phyloP scores from a whole-genome alignment of 2,329 filamentous ascomycete species.

The Sporothrix pallida region DNA sequence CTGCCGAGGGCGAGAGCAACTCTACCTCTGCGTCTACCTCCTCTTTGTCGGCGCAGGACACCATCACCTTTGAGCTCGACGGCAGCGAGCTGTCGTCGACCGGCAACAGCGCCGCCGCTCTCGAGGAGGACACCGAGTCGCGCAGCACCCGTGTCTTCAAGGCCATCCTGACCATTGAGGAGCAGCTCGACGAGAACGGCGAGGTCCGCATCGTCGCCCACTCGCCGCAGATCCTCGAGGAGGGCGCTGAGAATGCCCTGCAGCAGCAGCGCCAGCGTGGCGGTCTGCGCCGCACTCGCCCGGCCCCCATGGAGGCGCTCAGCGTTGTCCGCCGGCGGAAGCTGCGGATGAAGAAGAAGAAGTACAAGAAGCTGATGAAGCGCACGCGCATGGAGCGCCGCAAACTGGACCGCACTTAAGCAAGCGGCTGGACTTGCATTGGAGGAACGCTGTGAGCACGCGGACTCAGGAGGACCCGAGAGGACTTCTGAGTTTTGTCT shows the following conservation, averaged over 20 bases:
- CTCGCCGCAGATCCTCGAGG: constrained; percentile 56
- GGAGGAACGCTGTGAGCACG: neutral
- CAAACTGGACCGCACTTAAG: constrained; percentile 60
- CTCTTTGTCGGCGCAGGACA: neutral
- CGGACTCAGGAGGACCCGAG: too few species aligned
- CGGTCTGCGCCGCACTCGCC: constrained; percentile 2
- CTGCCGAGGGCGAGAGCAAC: constrained; percentile 35
- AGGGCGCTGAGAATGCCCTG: constrained; percentile 50
- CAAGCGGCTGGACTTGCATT: neutral
- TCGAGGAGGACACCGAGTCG: constrained; percentile 40
- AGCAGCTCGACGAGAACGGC: constrained; percentile 65
- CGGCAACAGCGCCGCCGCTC: constrained; percentile 37
- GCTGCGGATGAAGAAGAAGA: constrained; percentile 99
- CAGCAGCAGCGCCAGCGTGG: constrained; percentile 43
- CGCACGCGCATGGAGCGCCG: constrained; percentile 85
- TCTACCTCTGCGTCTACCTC: constrained; percentile 34
- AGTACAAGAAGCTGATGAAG: constrained; percentile 99
- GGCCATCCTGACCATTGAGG: constrained; percentile 70
- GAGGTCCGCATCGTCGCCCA: constrained; percentile 66
- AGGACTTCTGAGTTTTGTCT: neutral
- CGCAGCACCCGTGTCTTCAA: constrained; percentile 64
- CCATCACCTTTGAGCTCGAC: constrained; percentile 42
- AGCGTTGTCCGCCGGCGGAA: constrained; percentile 92
- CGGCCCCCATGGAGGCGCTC: constrained; percentile 71
- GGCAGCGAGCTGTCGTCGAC: constrained; percentile 43